Evolutionary conservation across 2,329 filamentous ascomycete species (phyloP), one percentile per base, ranked within the genome.

Genomic region (Talaromyces sp.): DNA sequence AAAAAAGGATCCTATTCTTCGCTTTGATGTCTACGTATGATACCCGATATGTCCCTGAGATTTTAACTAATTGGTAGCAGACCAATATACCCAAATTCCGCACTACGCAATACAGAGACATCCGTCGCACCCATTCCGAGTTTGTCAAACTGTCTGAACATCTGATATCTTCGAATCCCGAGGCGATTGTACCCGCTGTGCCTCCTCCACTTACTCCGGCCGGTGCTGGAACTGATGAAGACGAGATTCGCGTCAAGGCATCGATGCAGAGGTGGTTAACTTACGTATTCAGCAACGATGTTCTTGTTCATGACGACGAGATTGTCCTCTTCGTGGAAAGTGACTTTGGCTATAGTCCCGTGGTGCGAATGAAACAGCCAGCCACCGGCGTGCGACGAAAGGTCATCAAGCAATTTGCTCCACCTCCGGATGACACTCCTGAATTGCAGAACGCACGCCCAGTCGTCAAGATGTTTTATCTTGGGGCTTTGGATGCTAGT

Each of bases 321-420:
- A 93, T 98, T 87, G 87, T 97, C 5, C 88, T 98, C 64, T 99
- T 99, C 71, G 92, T 99, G n/a, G 95, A 99, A 78, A 96, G 92
- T 73, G 95, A 99, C 75, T 98, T 97, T 75, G 95, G 95, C 44
- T 99, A 99, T 77, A 97, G 92, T 71, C 95, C 95, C 1, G 90
- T 98, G 72, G 88, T 97, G 54, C 89, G 93, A 76, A 92, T 92
- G 83, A 96, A 96, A 81, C 95, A 99, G 76, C 95, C 95, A 23
- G 95, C 95, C 8, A 99, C 95, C 1, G 95, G 95, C 48, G 92
- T 99, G 69, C 87, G 95, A 66, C 86, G 95, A 73, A 97, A 97
- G 80, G 89, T 98, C 65, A 82, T 99, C 74, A 99, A 99, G 82
- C 95, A 99, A 76, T 99, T 99, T 77, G 93, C 95, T 40, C 95